phyloP scores from a whole-genome alignment of 768 basidiomycete genomes.

The Exsudoporus frostii region DNA sequence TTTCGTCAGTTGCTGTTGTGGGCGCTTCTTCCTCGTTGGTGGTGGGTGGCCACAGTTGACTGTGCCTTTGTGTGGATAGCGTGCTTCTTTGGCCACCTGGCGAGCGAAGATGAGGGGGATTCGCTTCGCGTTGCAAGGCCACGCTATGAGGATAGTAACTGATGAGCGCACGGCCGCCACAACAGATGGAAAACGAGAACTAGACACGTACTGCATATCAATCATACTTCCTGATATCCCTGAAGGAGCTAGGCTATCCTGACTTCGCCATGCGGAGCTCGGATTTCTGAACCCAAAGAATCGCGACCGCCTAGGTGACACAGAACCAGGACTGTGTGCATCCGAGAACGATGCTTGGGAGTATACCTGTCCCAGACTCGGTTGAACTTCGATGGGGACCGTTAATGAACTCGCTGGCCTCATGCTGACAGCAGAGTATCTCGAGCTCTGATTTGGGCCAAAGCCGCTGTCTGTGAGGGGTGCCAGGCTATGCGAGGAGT shows the following conservation, averaged over 20 bases:
- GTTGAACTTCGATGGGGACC: conserved; percentile 53
- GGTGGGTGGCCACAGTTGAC: conserved; percentile 50
- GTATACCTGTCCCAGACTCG: conserved; percentile 60
- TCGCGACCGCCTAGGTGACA: conserved; percentile 63
- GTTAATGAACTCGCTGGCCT: conserved; percentile 64
- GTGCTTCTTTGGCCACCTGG: conserved; percentile 35
- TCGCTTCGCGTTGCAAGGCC: conserved; percentile 69
- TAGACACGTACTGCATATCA: conserved; percentile 79
- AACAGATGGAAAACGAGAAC: conserved; percentile 2
- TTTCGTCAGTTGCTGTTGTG: conserved; percentile 36
- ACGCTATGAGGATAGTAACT: conserved; percentile 43
- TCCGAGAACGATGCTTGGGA: conserved; percentile 82
- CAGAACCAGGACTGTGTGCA: conserved; percentile 67
- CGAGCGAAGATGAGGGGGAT: conserved; percentile 30
- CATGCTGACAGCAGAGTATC: conserved; percentile 53
- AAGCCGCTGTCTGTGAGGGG: conserved; percentile 57
- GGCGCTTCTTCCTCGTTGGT: conserved; percentile 34
- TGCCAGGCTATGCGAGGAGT: conserved; percentile 60
- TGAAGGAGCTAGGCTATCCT: conserved; percentile 78
- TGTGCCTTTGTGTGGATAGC: conserved; percentile 39
- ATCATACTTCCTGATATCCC: conserved; percentile 86
- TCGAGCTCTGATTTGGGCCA: conserved; percentile 54
- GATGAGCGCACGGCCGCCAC: conserved; percentile 5
- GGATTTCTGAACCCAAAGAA: conserved; percentile 79
- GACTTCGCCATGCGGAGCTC: conserved; percentile 70